Conservation (phyloP, 2,329 filamentous ascomycete genomes). For the Trichoderma sp. region DNA sequence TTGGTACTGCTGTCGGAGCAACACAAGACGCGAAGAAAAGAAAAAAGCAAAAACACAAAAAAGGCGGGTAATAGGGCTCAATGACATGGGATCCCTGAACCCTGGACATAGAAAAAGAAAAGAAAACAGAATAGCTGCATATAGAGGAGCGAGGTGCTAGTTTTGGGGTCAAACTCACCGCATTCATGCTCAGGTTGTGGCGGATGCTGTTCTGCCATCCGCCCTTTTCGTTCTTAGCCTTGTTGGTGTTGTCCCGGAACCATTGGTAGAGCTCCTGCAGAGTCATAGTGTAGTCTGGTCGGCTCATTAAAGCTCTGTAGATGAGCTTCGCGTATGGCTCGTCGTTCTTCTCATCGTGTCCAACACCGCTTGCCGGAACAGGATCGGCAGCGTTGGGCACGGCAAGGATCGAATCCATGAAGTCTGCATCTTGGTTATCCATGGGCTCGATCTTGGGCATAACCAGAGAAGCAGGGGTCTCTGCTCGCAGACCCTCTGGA, state of each 20-base stretch:
- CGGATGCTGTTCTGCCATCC: conserved; percentile 97
- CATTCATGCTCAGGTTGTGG: conserved; percentile 95
- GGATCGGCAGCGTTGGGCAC: neutral
- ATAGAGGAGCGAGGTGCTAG: neutral
- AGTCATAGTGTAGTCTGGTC: conserved; percentile 68
- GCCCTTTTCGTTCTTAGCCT: conserved; percentile 71
- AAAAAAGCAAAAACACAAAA: neutral
- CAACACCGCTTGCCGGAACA: conserved; percentile 21
- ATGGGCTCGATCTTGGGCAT: conserved; percentile 16
- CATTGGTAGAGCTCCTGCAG: conserved; percentile 88
- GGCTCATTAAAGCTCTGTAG: conserved; percentile 70
- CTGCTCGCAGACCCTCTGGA: conserved; percentile 25
- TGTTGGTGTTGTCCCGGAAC: conserved; percentile 81
- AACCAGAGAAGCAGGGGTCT: conserved; percentile 24
- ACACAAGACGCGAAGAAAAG: neutral
- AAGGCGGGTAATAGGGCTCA: neutral
- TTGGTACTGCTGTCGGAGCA: neutral
- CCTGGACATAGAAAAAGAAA: neutral
- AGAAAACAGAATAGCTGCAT: neutral
- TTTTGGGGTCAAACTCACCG: conserved; percentile 54
- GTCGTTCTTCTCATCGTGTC: conserved; percentile 51
- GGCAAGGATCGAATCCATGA: neutral
- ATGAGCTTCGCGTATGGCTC: conserved; percentile 83
- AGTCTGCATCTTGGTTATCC: neutral
- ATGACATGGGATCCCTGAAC: neutral